Base-by-base conservation (phyloP, 495 filamentous ascomycete species). In the Sphaerosporella brunnea region DNA sequence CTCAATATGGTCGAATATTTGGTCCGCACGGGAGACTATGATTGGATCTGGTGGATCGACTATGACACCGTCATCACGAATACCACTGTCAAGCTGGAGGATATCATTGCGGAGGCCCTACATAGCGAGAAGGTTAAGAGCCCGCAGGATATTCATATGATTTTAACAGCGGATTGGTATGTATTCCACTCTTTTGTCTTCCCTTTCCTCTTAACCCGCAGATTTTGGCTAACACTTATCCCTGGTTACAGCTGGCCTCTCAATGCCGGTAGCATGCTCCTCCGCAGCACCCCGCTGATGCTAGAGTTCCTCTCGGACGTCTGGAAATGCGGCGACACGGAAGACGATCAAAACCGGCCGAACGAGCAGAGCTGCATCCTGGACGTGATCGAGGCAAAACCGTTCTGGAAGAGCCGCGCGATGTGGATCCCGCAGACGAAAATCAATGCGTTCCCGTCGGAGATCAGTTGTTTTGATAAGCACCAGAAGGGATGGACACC, bases 11-110 rank as follows among this genome's bases (percentile, higher is more conserved):
- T 48, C 21, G 34, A 48, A 23, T 25, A 48, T 20, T 13, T 32
- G 21, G 23, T 48, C 19, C 19, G 26, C 1, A 42, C 45, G 56
- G 45, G 49, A 5, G 44, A 52, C n/a, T 55, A 45, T 20, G 60
- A 63, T 48, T 63, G 61, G 61, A 51, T 63, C 34, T 63, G 59
- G 59, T 63, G 59, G 60, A 62, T 48, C 35, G 53, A 55, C 32
- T 55, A 45, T 18, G 53, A 55, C 38, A 54, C 53, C 10, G 20
- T 55, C 16, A 54, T 55, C 28, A 55, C 51, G 5, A 55, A 53
- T 26, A 45, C 28, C 10, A 24, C 26, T 4, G 26, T 49, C 19
- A 53, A 43, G 35, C 18, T 55, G 11, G 38, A 48, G 18, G 52
- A 54, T 25, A 28, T 62, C 40, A 57, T 63, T 25, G 41, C 43